phyloP scores from a whole-genome alignment of 305 asterid species.

The Stenogyne calaminthoides region DNA sequence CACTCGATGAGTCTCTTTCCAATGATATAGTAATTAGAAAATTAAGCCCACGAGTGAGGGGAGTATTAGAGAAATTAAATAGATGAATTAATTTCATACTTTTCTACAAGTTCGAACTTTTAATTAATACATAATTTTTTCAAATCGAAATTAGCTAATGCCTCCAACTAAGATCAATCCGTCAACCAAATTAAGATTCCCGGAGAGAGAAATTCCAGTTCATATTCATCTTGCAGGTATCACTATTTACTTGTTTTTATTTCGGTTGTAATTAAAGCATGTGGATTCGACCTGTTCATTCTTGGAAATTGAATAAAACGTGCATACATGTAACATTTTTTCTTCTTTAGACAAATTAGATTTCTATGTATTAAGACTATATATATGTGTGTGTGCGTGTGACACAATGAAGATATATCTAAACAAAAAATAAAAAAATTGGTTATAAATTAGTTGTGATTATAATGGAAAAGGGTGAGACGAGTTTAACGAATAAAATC shows the following conservation, averaged over 20 bases:
- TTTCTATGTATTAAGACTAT: not conserved
- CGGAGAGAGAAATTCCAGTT: not conserved
- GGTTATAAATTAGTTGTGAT: too few species aligned
- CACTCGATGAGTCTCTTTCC: too few species aligned
- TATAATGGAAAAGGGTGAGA: slow-evolving; percentile 8
- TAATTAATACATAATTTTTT: too few species aligned
- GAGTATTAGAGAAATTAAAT: too few species aligned
- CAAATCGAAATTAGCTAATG: too few species aligned
- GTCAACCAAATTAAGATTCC: not conserved
- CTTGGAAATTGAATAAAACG: not conserved
- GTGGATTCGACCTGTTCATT: not conserved
- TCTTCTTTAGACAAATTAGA: not conserved
- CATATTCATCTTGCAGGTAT: not conserved
- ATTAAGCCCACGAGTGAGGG: too few species aligned
- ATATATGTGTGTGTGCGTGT: not conserved
- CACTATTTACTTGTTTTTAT: not conserved
- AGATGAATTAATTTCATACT: too few species aligned
- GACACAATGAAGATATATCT: not conserved
- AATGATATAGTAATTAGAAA: too few species aligned
- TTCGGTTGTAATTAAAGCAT: not conserved
- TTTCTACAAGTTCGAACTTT: too few species aligned
- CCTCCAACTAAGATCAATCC: too few species aligned
- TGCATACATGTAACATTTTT: not conserved
- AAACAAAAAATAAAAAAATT: not conserved
- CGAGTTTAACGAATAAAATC: not conserved